Evolutionary conservation across 495 filamentous ascomycete genomes (phyloP).

Genomic region (Penicillium cinerascens): DNA sequence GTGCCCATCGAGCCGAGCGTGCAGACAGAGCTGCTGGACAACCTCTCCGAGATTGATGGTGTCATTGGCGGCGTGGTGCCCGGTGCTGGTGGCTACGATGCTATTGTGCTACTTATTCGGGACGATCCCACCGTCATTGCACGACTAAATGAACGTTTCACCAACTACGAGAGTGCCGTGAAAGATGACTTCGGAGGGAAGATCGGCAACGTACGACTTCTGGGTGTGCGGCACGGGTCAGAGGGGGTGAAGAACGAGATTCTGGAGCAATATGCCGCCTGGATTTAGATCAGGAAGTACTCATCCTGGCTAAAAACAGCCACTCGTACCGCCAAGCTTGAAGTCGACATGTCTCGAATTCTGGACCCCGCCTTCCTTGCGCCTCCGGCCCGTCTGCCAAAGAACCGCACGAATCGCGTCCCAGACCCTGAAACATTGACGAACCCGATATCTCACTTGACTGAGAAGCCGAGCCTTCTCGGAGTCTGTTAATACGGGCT

Average conservation of each 20-base stretch:
- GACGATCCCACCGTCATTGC: slow-evolving; percentile 66
- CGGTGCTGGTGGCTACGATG: slow-evolving; percentile 93
- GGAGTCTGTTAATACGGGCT: background rate
- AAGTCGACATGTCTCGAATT: background rate
- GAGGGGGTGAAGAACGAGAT: slow-evolving; percentile 74
- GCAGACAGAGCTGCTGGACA: slow-evolving; percentile 82
- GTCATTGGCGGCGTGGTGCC: slow-evolving; percentile 91
- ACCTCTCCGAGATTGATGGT: slow-evolving; percentile 64
- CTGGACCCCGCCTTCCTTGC: slow-evolving; percentile 1
- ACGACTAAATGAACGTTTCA: slow-evolving; percentile 60
- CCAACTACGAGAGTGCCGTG: slow-evolving; percentile 55
- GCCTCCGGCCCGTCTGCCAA: slow-evolving; percentile 1
- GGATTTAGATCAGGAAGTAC: slow-evolving; percentile 40
- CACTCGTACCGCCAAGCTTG: background rate
- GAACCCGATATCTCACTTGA: background rate
- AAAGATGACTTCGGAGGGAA: slow-evolving; percentile 53
- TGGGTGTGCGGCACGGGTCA: slow-evolving; percentile 83
- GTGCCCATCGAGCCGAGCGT: slow-evolving; percentile 90
- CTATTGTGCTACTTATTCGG: slow-evolving; percentile 72
- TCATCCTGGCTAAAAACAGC: background rate
- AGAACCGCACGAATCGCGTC: slow-evolving; percentile 7
- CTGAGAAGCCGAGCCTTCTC: background rate
- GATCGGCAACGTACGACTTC: slow-evolving; percentile 68
- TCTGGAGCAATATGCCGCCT: slow-evolving; percentile 57
- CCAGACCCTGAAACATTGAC: slow-evolving; percentile 1